Evolutionary conservation across 2,329 filamentous ascomycete species (phyloP), one percentile per base, ranked within the genome.

Genomic region (Diaporthe humulicola): DNA sequence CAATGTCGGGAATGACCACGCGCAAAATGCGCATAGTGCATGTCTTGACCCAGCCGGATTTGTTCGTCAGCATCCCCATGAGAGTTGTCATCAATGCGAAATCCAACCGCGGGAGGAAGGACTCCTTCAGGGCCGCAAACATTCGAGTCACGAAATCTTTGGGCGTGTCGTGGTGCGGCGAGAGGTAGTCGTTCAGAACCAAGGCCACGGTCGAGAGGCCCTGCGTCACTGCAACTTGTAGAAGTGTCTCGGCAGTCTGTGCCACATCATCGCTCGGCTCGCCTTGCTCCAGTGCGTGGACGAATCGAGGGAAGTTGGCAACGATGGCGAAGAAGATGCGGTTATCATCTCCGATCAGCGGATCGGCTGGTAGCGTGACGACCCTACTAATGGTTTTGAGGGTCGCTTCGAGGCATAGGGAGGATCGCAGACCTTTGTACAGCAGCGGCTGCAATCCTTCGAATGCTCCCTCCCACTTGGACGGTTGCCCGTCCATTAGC

Each of bases 11-110:
- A 61, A 99, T 94, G 75, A 98, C 87, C 28, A 94, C 90, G 80
- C 94, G 94, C 0, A 99, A 90, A 17, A 98, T 92, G 75, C 95
- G 93, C 94, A 99, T 98, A 0, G 94, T 95, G 85, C 97, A 96
- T 57, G 96, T 88, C 82, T 98, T 97, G 83, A 98, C 94, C 94
- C 95, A 98, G 3, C 94, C 90, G 1, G 93, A 90, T 45, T 93
- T 93, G 81, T 99, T 99, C 19, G 96, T 98, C 71, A 99, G 88
- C 64, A 98, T 89, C 2, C 97, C 95, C 84, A 98, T 94, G 57
- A 98, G 86, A 85, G 98, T 98, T 0, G 95, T 95, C 15, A 99
- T 85, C 86, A 95, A 94, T 75, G 92, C 90, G 78, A 97, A 95
- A 79, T 98, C 96, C 74, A 94, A 90, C 38, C 91, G 89, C 1